Base-by-base conservation (phyloP, 1,284 basidiomycete genomes). In the Takashimella tepidaria region DNA sequence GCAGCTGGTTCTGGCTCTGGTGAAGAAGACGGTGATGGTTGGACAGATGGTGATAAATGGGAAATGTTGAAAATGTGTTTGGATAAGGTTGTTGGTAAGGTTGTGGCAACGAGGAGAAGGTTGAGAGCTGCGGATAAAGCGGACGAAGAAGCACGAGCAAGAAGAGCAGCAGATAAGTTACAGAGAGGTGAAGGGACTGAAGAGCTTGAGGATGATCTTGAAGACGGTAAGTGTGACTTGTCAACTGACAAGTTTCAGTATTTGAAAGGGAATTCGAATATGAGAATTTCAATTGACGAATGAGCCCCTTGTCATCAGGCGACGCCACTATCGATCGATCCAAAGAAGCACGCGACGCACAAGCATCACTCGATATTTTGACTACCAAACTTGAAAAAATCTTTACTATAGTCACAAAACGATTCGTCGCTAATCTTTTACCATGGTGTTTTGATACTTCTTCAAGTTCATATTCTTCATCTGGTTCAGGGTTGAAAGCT, bases 51-150 rank as follows among this genome's bases (percentile, higher is more conserved):
- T 74, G 62, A 81, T 81, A 84, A 88, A 66, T 96, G 91, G 90
- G 86, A 89, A 66, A 67, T 92, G 58, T 75, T 96, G 58, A 83
- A 83, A 68, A 84, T 83, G 47, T 88, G 88, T 2, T 69, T 77
- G 60, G 88, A 92, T 70, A 95, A 95, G 76, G 87, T 90, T 1
- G 89, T 89, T 65, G 90, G 89, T 10, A 79, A 91, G 31, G 88
- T 93, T 16, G 80, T 84, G 54, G 83, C 85, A 45, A 86, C 89
- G 20, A 81, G 84, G 67, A 79, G 83, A 56, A 86, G 86, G 67
- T 82, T 93, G 3, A 80, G 82, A 0, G 80, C 79, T 2, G 74
- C 93, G 61, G 82, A 86, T 69, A 88, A 88, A 72, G 90, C 92
- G 66, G 90, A 92, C 50, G 90, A 92, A 64, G 88, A 89, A 59